phyloP scores from a whole-genome alignment of 345 rosid genomes.

The Barbarea vulgaris region DNA sequence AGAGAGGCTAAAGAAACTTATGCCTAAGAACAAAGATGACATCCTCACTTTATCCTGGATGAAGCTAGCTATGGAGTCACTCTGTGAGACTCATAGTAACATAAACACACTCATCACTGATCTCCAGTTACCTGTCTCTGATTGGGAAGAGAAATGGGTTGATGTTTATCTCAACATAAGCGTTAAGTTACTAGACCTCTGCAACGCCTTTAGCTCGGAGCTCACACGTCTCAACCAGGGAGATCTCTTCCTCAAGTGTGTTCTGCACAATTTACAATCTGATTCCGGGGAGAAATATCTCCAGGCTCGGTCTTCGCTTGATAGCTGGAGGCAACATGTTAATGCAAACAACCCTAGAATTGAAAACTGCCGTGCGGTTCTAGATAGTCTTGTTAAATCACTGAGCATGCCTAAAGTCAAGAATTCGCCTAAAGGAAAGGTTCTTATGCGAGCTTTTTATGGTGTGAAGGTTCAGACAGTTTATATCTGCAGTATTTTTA shows the following conservation, averaged over 20 bases:
- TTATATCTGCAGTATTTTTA: slow-evolving; percentile 70
- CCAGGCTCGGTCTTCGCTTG: slow-evolving; percentile 64
- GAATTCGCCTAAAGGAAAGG: slow-evolving; percentile 85
- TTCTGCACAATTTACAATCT: slow-evolving; percentile 61
- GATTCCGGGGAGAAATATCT: slow-evolving; percentile 49
- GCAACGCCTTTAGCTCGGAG: slow-evolving; percentile 80
- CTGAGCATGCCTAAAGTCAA: slow-evolving; percentile 77
- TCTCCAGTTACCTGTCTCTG: slow-evolving; percentile 78
- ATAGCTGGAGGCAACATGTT: slow-evolving; percentile 77
- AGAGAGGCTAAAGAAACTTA: slow-evolving; percentile 62
- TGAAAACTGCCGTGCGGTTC: slow-evolving; percentile 57
- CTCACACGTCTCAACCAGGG: slow-evolving; percentile 76
- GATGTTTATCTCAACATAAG: slow-evolving; percentile 87
- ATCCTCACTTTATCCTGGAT: slow-evolving; percentile 82
- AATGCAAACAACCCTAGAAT: slow-evolving; percentile 64
- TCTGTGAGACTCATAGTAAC: slow-evolving; percentile 68
- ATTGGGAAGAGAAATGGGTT: slow-evolving; percentile 95
- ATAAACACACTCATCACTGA: slow-evolving; percentile 67
- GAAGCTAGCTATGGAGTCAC: slow-evolving; percentile 78
- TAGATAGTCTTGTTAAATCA: slow-evolving; percentile 58
- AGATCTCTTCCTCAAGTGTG: slow-evolving; percentile 75
- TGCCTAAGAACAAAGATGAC: slow-evolving; percentile 60
- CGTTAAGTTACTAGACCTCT: slow-evolving; percentile 80
- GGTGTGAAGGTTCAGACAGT: slow-evolving; percentile 84
- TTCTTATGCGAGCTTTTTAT: slow-evolving; percentile 84